These are phyloP conservation scores for Lyophyllum shimeji DNA, from an alignment of 768 basidiomycete genomes.

Conservation along the genomic window DNA sequence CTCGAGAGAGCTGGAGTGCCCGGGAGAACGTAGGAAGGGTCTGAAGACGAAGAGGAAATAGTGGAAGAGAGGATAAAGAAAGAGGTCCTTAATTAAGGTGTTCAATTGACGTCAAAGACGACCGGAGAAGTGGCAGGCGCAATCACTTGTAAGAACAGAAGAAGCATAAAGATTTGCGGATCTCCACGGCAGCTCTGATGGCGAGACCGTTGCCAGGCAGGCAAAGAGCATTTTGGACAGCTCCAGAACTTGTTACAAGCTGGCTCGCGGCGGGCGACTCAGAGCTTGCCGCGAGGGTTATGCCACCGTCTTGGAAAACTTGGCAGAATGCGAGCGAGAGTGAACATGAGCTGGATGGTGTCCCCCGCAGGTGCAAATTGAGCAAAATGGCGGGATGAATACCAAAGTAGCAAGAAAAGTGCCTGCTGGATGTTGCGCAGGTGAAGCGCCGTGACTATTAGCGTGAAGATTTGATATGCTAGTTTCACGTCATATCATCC, in stretches of 20 bases:
- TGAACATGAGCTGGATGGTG: neutral
- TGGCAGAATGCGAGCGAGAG: neutral
- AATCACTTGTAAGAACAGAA: constrained; percentile 32
- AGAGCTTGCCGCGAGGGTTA: neutral
- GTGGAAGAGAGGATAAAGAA: constrained; percentile 29
- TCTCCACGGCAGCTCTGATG: constrained; percentile 40
- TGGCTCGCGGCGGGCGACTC: neutral
- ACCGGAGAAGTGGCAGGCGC: constrained; percentile 31
- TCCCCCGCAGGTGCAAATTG: neutral
- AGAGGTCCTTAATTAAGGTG: constrained; percentile 35
- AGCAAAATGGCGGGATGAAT: neutral
- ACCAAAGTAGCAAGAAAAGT: constrained; percentile 11
- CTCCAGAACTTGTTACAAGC: constrained; percentile 10
- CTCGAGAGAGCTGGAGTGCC: constrained; percentile 29
- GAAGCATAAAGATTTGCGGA: constrained; percentile 38
- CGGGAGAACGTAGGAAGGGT: constrained; percentile 33
- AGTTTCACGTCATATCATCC: constrained; percentile 20
- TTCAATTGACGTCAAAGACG: constrained; percentile 46
- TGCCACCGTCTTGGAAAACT: neutral
- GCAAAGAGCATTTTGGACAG: constrained; percentile 28
- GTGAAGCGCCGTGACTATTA: constrained; percentile 13
- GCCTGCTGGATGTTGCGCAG: constrained; percentile 14
- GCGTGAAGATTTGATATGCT: constrained; percentile 18
- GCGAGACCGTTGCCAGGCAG: constrained; percentile 35
- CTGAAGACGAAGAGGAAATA: constrained; percentile 26